Conservation (phyloP, 805 yeast genomes). For the Saccharomycopsis sp. region DNA sequence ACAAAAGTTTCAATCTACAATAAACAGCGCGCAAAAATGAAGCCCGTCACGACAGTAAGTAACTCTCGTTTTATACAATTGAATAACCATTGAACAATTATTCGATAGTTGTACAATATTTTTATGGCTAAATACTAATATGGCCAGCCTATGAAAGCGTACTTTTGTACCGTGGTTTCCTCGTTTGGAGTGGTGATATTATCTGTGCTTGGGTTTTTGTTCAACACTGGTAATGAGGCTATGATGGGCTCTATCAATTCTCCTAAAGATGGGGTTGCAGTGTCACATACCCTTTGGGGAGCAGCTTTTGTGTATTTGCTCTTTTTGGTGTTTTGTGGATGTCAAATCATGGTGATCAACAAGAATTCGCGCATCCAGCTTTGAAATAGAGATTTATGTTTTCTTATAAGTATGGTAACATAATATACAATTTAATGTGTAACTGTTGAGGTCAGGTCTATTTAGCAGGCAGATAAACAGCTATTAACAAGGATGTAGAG, state of each 20-base stretch:
- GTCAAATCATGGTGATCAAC: conserved; percentile 60
- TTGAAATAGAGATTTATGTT: conserved; percentile 15
- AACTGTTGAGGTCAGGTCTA: too few species aligned
- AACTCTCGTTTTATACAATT: background rate
- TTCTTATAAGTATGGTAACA: background rate
- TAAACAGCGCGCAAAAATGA: background rate
- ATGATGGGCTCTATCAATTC: conserved; percentile 89
- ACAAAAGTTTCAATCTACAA: background rate
- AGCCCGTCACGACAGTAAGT: conserved; percentile 7
- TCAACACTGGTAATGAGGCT: conserved; percentile 75
- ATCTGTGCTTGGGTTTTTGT: conserved; percentile 76
- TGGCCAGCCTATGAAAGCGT: conserved; percentile 85
- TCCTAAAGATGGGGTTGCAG: conserved; percentile 91
- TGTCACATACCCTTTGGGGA: conserved; percentile 82
- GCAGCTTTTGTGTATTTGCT: conserved; percentile 79
- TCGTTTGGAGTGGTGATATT: conserved; percentile 88
- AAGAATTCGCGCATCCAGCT: conserved; percentile 62
- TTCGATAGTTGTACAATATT: too few species aligned
- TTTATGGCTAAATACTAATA: too few species aligned
- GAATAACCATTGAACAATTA: too few species aligned
- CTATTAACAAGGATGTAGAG: too few species aligned
- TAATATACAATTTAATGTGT: too few species aligned
- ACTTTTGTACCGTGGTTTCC: conserved; percentile 90
- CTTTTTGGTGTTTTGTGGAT: conserved; percentile 86
- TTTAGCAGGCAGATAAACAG: too few species aligned